Evolutionary conservation across 192 early-diverging fungal genomes (phyloP).

Genomic region (Entrophospora sp.): DNA sequence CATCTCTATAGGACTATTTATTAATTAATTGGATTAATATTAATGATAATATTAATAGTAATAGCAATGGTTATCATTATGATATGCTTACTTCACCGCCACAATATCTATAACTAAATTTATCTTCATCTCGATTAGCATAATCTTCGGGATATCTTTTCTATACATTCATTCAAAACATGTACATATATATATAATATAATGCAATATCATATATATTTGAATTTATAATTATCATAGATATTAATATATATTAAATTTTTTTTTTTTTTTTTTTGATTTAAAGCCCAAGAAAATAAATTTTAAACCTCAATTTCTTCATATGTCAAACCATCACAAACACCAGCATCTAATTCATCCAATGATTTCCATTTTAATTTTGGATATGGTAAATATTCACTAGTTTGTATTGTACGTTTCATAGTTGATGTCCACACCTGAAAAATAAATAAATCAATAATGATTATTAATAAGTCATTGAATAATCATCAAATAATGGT

Average conservation of each 20-base stretch:
- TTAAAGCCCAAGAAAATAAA: not conserved
- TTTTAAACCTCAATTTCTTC: conserved; percentile 82
- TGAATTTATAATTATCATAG: not conserved
- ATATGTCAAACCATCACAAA: conserved; percentile 98
- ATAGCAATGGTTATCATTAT: too few species aligned
- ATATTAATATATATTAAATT: not conserved
- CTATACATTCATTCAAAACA: too few species aligned
- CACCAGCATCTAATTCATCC: conserved; percentile 94
- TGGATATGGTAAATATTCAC: conserved; percentile 66
- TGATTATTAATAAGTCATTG: not conserved
- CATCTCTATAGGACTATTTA: conserved; percentile 83
- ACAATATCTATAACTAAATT: conserved; percentile 84
- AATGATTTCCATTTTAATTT: conserved; percentile 96
- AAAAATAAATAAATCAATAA: not conserved
- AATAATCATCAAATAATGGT: not conserved
- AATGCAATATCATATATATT: not conserved
- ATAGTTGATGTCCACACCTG: conserved; percentile 95
- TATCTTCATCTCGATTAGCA: conserved; percentile 91
- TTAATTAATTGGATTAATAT: too few species aligned
- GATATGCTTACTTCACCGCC: conserved; percentile 49
- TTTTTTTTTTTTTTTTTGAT: too few species aligned
- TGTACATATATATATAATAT: not conserved
- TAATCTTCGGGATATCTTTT: conserved; percentile 88
- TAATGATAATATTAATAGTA: too few species aligned
- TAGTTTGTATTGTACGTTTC: conserved; percentile 88